Conservation (phyloP, 2,329 filamentous ascomycete species). For the Paracoccidioides brasiliensis region DNA sequence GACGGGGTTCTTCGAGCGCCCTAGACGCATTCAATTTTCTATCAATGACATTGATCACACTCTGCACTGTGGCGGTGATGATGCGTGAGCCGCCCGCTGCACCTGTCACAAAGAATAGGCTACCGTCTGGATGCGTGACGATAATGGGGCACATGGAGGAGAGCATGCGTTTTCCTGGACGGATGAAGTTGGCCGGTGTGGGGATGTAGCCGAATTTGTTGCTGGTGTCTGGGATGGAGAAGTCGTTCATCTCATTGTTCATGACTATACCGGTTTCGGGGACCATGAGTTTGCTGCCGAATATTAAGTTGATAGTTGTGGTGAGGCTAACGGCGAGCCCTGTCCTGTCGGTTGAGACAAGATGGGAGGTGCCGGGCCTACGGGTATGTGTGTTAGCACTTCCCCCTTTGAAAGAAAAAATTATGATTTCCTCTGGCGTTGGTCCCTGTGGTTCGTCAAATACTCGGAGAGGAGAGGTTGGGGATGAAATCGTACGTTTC, state of each 20-base stretch:
- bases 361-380: conserved; percentile 40
- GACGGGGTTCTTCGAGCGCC: conserved; percentile 52
- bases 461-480: no score
- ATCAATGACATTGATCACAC: conserved; percentile 60
- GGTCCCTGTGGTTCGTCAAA: no score
- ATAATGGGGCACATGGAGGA: conserved; percentile 74
- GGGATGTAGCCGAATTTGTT: conserved; percentile 83
- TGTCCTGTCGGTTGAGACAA: conserved; percentile 52
- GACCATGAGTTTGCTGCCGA: conserved; percentile 66
- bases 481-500: conserved; percentile 36
- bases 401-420: not conserved
- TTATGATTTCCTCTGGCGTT: no score
- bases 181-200: conserved; percentile 66
- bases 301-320: conserved; percentile 78
- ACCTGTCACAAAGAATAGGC: conserved; percentile 56
- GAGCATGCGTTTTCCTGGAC: conserved; percentile 66
- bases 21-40: conserved; percentile 45
- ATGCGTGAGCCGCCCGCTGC: conserved; percentile 74
- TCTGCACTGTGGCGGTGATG: conserved; percentile 65
- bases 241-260: conserved; percentile 57
- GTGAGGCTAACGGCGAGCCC: conserved; percentile 72
- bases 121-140: conserved; percentile 51
- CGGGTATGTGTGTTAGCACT: conserved; percentile 1
- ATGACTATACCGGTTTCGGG: conserved; percentile 73
- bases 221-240: conserved; percentile 62